Conservation (phyloP, 2,329 filamentous ascomycete species). For the Fusarium sp. region DNA sequence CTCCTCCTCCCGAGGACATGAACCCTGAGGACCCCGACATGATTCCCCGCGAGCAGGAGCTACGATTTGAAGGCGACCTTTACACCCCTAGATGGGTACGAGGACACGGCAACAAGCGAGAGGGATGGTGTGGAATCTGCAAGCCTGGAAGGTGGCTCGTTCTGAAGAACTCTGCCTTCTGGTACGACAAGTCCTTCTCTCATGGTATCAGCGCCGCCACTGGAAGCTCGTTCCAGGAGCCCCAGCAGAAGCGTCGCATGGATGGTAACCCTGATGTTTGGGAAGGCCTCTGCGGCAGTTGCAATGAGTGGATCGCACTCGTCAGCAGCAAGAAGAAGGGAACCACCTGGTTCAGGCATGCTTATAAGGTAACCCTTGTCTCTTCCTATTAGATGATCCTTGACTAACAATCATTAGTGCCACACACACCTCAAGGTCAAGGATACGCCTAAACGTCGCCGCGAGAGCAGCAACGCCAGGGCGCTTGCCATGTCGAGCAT, state of each 20-base stretch:
- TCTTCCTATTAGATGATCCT: background rate
- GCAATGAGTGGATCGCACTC: constrained; percentile 82
- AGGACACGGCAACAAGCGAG: constrained; percentile 86
- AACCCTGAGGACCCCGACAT: constrained; percentile 80
- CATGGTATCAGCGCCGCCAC: constrained; percentile 88
- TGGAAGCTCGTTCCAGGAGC: constrained; percentile 80
- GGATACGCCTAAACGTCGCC: constrained; percentile 74
- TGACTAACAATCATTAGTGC: constrained; percentile 60
- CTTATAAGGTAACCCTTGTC: constrained; percentile 75
- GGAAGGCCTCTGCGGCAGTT: constrained; percentile 82
- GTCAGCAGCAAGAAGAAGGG: constrained; percentile 91
- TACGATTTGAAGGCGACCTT: constrained; percentile 82
- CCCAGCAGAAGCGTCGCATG: constrained; percentile 78
- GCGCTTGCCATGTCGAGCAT: constrained; percentile 55
- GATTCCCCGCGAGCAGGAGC: constrained; percentile 80
- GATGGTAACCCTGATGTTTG: constrained; percentile 84
- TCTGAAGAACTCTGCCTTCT: constrained; percentile 90
- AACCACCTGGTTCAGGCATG: constrained; percentile 91
- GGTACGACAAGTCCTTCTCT: constrained; percentile 93
- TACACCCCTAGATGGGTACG: constrained; percentile 88
- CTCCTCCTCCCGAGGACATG: constrained; percentile 84
- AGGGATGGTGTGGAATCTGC: constrained; percentile 91
- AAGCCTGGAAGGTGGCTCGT: constrained; percentile 88
- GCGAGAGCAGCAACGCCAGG: constrained; percentile 68
- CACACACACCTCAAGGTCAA: constrained; percentile 78